Conservation (phyloP, 2,329 filamentous ascomycete species). For the Pleoardoris graminearum region DNA sequence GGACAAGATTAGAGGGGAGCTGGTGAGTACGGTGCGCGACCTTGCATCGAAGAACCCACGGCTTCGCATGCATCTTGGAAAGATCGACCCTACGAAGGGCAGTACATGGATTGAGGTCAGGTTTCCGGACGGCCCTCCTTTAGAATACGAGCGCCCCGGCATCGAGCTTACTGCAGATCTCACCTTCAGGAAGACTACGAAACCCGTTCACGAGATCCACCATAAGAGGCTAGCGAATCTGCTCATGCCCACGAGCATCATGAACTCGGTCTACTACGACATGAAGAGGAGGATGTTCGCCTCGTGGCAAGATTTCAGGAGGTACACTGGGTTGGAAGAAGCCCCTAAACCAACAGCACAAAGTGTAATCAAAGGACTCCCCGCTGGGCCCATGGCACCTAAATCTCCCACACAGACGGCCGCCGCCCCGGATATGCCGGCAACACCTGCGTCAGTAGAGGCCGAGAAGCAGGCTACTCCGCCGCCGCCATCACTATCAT, state of each 20-base stretch:
- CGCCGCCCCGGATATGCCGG: slow-evolving; percentile 13
- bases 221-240: slow-evolving; percentile 42
- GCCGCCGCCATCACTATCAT: slow-evolving; percentile 9
- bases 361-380: slow-evolving; percentile 14
- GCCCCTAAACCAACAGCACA: slow-evolving; percentile 19
- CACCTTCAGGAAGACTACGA: slow-evolving; percentile 36
- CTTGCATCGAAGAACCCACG: slow-evolving; percentile 33
- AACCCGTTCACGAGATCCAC: slow-evolving; percentile 33
- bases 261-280: slow-evolving; percentile 30
- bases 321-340: slow-evolving; percentile 31
- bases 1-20: slow-evolving; percentile 46
- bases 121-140: slow-evolving; percentile 54
- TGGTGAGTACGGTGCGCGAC: slow-evolving; percentile 43
- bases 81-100: slow-evolving; percentile 46
- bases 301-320: slow-evolving; percentile 28
- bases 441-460: slow-evolving; percentile 15
- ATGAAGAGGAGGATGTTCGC: slow-evolving; percentile 22
- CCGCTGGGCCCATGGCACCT: slow-evolving; percentile 10
- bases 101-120: slow-evolving; percentile 53
- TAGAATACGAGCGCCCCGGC: slow-evolving; percentile 54
- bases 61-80: slow-evolving; percentile 41
- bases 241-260: slow-evolving; percentile 25
- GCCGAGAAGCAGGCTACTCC: slow-evolving; percentile 18
- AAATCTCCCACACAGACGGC: slow-evolving; percentile 12
- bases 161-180: slow-evolving; percentile 47